Conservation (phyloP, 2,329 filamentous ascomycete species). For the Neonectria coccinea region DNA sequence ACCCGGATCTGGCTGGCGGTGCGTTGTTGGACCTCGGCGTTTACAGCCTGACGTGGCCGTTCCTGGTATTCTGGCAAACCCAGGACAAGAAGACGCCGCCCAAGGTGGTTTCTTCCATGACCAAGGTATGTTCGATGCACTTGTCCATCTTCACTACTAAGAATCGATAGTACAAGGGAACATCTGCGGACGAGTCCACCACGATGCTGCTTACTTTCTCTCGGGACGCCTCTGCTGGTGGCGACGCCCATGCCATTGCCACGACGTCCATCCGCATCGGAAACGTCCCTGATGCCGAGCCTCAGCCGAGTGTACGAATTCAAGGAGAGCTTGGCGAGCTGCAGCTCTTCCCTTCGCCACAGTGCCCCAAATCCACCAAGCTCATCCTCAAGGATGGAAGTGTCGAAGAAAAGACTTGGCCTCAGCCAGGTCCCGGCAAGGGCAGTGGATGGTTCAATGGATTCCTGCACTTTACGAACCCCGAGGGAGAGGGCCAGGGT, state of each 20-base stretch:
- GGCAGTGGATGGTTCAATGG: conserved; percentile 32
- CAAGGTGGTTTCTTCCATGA: conserved; percentile 74
- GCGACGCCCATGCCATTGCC: conserved; percentile 75
- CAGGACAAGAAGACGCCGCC: conserved; percentile 73
- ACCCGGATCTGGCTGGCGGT: conserved; percentile 82
- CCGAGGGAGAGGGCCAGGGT: conserved; percentile 71
- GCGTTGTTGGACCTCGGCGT: conserved; percentile 85
- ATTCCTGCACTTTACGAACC: conserved; percentile 49
- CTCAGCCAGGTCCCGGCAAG: conserved; percentile 60
- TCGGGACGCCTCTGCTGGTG: conserved; percentile 51
- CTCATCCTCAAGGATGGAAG: conserved; percentile 66
- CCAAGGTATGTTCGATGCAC: conserved; percentile 17
- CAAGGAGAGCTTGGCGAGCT: conserved; percentile 85
- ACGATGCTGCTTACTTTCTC: conserved; percentile 82
- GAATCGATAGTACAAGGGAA: conserved; percentile 47
- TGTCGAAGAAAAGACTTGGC: conserved; percentile 60
- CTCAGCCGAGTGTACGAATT: conserved; percentile 76
- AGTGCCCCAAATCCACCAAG: conserved; percentile 71
- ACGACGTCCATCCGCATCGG: conserved; percentile 68
- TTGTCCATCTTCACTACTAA: not conserved
- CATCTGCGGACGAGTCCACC: conserved; percentile 81
- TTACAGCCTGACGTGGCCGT: conserved; percentile 89
- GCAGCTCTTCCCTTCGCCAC: conserved; percentile 78
- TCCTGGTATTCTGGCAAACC: conserved; percentile 84
- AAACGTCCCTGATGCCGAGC: conserved; percentile 65